Base-by-base conservation (phyloP, 2,329 filamentous ascomycete genomes). In the Microcera coccophila region DNA sequence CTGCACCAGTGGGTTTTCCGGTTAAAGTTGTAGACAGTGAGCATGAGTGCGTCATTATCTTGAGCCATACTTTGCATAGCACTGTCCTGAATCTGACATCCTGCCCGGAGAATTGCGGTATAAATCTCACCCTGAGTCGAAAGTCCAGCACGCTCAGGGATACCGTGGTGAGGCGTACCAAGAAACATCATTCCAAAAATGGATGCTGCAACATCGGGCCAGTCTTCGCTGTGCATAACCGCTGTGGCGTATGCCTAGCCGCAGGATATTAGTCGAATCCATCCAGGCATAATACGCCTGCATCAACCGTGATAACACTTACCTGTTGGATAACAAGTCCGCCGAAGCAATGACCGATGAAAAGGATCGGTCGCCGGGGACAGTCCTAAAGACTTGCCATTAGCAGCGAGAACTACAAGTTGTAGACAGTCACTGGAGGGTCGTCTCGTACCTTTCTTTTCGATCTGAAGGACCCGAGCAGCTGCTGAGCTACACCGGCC, bases 301-400 rank as follows among this genome's bases (percentile, higher is more conserved):
- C n/a, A n/a, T n/a, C n/a, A n/a, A n/a, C n/a, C n/a, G n/a, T n/a
- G n/a, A n/a, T n/a, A n/a, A n/a, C n/a, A n/a, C n/a, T n/a, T 28
- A 14, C 24, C 40, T 46, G 34, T 34, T 49, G 40, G 9, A 47
- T 39, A 3, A 49, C 47, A 4, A 49, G 32, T 3, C 47, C 47
- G 5, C 47, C 44, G 17, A 49, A 42, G 19, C 47, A 49, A 19
- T 49, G 47, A 4, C 47, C 47, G n/a, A 49, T 44, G 20, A 49
- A 42, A 14, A 49, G 34, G 3, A 49, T 36, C 15, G 47, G 47
- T 3, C 47, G 38, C 3, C 21, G 12, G 9, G 38, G 29, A 16
- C 41, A 47, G 3, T 32, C 20, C 47, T 49, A 17, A n/a, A n/a
- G n/a, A n/a, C n/a, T n/a, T n/a, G n/a, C n/a, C n/a, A n/a, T n/a